A percentile compares a stretch with the other conserved stretches of the same genome.
phyloP scores from a whole-genome alignment of 2,329 filamentous ascomycete species.

The Colletotrichum melonis region DNA sequence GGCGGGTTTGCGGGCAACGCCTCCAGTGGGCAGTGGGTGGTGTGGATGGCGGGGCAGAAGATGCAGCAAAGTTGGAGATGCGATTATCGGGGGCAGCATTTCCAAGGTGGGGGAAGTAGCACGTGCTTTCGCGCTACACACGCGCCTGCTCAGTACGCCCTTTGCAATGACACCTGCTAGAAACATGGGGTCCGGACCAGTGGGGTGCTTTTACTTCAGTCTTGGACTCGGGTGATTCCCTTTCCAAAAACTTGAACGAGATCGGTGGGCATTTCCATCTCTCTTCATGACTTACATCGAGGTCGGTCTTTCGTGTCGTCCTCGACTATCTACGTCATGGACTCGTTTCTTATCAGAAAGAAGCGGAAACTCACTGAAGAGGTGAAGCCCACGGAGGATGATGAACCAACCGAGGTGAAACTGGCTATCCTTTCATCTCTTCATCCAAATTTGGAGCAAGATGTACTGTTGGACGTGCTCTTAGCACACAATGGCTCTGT shows the following conservation, averaged over 20 bases:
- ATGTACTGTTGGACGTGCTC: conserved; percentile 80
- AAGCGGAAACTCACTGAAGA: conserved; percentile 59
- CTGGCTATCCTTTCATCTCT: conserved; percentile 86
- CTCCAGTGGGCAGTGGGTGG: neutral
- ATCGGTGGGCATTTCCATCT: no score
- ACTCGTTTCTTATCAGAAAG: conserved; percentile 65
- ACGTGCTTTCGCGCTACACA: conserved; percentile 23
- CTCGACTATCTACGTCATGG: conserved; percentile 55
- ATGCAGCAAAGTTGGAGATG: conserved; percentile 5
- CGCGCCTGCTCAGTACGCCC: conserved; percentile 18
- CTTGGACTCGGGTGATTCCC: neutral
- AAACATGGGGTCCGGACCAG: neutral
- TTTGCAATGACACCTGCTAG: neutral
- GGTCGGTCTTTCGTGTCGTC: neutral
- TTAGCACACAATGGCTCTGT: conserved; percentile 84
- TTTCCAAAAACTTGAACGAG: neutral
- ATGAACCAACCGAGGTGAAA: conserved; percentile 91
- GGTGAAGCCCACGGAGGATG: conserved; percentile 52
- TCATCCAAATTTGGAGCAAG: conserved; percentile 71
- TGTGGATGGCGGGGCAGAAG: conserved; percentile 13
- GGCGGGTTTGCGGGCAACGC: neutral
- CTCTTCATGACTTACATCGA: neutral
- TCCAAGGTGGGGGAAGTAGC: neutral
- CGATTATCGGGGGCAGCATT: conserved; percentile 14
- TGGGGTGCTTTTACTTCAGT: neutral